phyloP scores from a whole-genome alignment of 225 moss, liverwort and hornwort species.

The Lunularia cruciata region DNA sequence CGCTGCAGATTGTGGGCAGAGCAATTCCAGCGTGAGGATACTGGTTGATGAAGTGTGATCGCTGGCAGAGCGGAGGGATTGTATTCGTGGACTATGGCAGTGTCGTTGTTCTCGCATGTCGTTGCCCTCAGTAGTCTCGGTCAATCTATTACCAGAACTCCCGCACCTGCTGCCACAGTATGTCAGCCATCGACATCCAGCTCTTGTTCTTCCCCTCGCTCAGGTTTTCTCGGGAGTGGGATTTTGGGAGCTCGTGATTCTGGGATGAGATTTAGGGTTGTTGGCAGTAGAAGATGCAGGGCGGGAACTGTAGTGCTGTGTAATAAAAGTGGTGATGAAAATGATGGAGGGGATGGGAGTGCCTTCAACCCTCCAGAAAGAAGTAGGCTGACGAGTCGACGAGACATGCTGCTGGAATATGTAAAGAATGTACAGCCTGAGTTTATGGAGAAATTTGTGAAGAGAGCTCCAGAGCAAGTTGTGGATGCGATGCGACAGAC shows the following conservation, averaged over 20 bases:
- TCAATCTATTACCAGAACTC: neutral
- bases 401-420: conserved; percentile 92
- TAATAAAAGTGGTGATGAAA: conserved; percentile 16
- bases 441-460: conserved; percentile 89
- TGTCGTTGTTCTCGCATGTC: neutral
- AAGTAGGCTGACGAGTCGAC: conserved; percentile 62
- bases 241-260: neutral
- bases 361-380: conserved; percentile 17
- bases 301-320: neutral
- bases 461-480: conserved; percentile 84
- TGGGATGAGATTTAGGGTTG: conserved; percentile 22
- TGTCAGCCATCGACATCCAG: conserved; percentile 13
- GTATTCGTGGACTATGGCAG: conserved; percentile 5
- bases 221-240: neutral
- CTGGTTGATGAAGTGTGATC: too few relatives aligned
- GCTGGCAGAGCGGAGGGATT: too few relatives aligned
- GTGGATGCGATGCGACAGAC: conserved; percentile 98
- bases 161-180: neutral
- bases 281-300: neutral
- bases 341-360: conserved; percentile 26
- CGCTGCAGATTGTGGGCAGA: too few relatives aligned
- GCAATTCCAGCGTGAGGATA: too few relatives aligned
- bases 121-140: neutral
- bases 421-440: conserved; percentile 97
- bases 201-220: neutral